These are phyloP conservation scores for Wickerhamiella sergipiensis DNA, from an alignment of 805 yeast species.

Conservation along the genomic window DNA sequence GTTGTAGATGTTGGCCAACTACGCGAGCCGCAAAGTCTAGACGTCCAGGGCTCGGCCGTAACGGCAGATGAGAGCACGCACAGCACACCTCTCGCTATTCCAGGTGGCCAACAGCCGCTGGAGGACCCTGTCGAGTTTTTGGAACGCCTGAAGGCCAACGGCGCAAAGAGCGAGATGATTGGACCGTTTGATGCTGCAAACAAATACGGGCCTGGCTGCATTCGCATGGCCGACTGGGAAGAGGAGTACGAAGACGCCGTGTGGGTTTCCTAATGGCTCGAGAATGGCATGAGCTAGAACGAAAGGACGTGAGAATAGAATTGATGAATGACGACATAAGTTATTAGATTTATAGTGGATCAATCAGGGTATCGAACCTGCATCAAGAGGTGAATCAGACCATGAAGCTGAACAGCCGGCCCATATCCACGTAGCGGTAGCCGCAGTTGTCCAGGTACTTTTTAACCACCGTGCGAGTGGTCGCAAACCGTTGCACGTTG, in stretches of 20 bases:
- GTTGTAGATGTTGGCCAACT: background rate
- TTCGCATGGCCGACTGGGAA: conserved; percentile 13
- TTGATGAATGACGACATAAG: background rate
- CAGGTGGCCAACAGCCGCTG: conserved; percentile 8
- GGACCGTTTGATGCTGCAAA: conserved; percentile 13
- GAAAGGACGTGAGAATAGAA: background rate
- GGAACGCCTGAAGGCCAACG: conserved; percentile 1
- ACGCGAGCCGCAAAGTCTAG: background rate
- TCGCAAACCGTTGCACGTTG: conserved; percentile 47
- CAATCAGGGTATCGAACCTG: too few relatives aligned
- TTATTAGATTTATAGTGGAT: background rate
- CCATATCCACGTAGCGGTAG: conserved; percentile 79
- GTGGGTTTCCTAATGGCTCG: too few relatives aligned
- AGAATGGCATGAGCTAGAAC: too few relatives aligned
- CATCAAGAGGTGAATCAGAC: too few relatives aligned
- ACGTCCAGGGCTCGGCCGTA: background rate
- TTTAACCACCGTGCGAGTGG: conserved; percentile 44
- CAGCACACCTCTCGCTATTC: background rate
- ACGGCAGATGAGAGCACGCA: background rate
- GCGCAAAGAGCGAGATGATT: background rate
- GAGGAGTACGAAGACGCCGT: conserved; percentile 14
- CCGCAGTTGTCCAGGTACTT: conserved; percentile 73
- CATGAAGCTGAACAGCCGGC: conserved; percentile 41
- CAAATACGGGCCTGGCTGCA: conserved; percentile 6
- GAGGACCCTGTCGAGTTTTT: conserved; percentile 18